Evolutionary conservation across 768 basidiomycete species (phyloP).

Genomic region (Psilocybe cubensis): DNA sequence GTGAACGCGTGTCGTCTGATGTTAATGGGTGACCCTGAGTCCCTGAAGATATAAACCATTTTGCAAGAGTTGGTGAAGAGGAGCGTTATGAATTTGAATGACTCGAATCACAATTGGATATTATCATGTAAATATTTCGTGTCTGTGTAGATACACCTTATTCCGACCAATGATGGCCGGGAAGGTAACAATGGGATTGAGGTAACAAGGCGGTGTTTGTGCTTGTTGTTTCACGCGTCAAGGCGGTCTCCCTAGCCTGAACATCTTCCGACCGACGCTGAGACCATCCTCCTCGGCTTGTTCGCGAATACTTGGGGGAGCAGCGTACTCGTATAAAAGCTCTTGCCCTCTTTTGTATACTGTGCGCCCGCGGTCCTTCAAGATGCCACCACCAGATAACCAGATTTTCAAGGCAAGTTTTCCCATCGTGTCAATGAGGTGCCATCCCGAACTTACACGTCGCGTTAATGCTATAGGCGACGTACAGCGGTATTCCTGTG

Average conservation of each 20-base stretch:
- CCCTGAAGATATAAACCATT: too few relatives aligned
- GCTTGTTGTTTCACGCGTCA: constrained; percentile 46
- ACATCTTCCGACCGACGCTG: constrained; percentile 22
- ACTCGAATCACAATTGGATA: too few relatives aligned
- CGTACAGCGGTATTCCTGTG: constrained; percentile 91
- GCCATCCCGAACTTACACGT: constrained; percentile 27
- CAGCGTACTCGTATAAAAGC: neutral
- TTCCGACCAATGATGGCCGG: neutral
- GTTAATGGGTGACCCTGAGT: too few relatives aligned
- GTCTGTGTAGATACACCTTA: neutral
- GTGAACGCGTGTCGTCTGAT: neutral
- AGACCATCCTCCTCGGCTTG: constrained; percentile 13
- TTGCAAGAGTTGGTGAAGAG: too few relatives aligned
- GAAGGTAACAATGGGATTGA: neutral
- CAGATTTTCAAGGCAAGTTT: constrained; percentile 84
- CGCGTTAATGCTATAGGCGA: constrained; percentile 58
- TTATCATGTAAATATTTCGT: neutral
- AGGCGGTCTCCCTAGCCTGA: constrained; percentile 32
- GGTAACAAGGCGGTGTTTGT: constrained; percentile 29
- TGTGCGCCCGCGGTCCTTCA: constrained; percentile 5
- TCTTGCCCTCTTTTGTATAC: neutral
- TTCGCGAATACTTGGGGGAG: neutral
- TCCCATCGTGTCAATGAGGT: neutral
- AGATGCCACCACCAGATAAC: constrained; percentile 66
- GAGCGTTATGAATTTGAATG: too few relatives aligned